A percentile compares a stretch with the other conserved stretches of the same genome.
Evolutionary conservation across 2,329 filamentous ascomycete genomes (phyloP).

Genomic region (Lasiodiplodia citricola): DNA sequence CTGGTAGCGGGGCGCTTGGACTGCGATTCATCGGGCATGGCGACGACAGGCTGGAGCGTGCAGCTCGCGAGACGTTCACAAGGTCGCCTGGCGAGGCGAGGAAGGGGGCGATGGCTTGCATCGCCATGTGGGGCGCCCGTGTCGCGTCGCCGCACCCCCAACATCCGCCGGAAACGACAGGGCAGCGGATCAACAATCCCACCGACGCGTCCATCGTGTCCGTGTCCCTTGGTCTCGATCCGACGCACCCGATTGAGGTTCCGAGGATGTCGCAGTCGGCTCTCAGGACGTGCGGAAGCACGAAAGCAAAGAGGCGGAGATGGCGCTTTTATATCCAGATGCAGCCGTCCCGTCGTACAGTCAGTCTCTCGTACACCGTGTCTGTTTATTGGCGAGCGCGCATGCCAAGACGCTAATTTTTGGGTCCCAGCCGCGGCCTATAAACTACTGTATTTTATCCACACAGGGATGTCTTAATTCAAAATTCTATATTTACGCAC

Average conservation of each 20-base stretch:
- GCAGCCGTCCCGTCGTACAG: background rate
- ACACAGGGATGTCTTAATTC: no score
- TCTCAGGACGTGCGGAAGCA: no score
- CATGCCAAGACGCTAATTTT: no score
- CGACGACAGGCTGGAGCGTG: constrained; percentile 2
- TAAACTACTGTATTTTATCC: no score
- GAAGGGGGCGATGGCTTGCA: constrained; percentile 14
- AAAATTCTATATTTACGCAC: no score
- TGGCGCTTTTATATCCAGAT: background rate
- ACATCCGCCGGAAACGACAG: background rate
- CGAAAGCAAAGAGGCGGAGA: no score
- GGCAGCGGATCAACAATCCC: background rate
- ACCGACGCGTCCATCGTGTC: background rate
- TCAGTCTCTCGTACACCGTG: constrained; percentile 2
- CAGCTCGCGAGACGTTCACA: constrained; percentile 1
- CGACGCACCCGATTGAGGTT: no score
- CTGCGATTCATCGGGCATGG: constrained; percentile 20
- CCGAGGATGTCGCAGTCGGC: no score
- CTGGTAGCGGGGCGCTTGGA: constrained; percentile 14
- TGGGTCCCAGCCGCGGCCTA: no score
- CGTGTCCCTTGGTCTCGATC: background rate
- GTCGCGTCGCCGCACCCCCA: background rate
- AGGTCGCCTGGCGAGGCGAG: background rate
- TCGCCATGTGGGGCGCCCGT: constrained; percentile 18
- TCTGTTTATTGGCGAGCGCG: no score